phyloP scores from a whole-genome alignment of 495 filamentous ascomycete species.

The Neurospora sp. region DNA sequence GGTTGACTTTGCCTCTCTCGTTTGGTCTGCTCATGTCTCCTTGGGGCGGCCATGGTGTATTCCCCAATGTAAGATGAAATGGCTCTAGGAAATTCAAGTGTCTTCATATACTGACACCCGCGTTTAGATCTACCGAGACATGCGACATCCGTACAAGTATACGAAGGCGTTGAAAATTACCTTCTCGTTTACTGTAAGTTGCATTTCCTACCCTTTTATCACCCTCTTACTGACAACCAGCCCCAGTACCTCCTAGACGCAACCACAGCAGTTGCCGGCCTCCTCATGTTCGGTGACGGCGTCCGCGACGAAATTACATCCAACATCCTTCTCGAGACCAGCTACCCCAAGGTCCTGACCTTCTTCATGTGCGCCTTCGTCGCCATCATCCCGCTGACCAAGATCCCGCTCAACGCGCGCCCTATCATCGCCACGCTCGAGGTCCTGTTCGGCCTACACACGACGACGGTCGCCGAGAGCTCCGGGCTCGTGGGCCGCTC shows the following conservation, averaged over 20 bases:
- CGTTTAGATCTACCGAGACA: slow-evolving; percentile 76
- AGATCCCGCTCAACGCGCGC: slow-evolving; percentile 82
- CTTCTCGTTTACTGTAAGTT: slow-evolving; percentile 61
- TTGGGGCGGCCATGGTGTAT: slow-evolving; percentile 92
- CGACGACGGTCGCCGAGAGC: slow-evolving; percentile 37
- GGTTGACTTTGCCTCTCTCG: slow-evolving; percentile 81
- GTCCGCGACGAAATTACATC: slow-evolving; percentile 83
- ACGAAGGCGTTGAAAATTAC: slow-evolving; percentile 64
- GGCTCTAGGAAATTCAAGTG: not conserved
- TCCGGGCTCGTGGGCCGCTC: slow-evolving; percentile 41
- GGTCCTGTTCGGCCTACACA: slow-evolving; percentile 62
- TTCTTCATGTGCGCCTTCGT: slow-evolving; percentile 75
- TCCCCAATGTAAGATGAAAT: slow-evolving; percentile 58
- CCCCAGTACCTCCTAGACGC: slow-evolving; percentile 65
- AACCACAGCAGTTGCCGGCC: slow-evolving; percentile 67
- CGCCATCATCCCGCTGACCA: slow-evolving; percentile 87
- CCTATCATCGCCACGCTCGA: slow-evolving; percentile 82
- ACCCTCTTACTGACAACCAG: too few relatives aligned
- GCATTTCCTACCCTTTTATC: too few relatives aligned
- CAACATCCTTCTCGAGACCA: slow-evolving; percentile 63
- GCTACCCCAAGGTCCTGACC: slow-evolving; percentile 66
- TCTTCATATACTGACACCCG: not conserved
- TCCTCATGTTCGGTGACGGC: slow-evolving; percentile 86
- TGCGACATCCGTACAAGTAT: slow-evolving; percentile 90
- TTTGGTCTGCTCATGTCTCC: slow-evolving; percentile 96